Percentiles rank a stretch among this genome's conserved stretches.
Conservation (phyloP, 495 filamentous ascomycete species). For the Penicillium fimorum region DNA sequence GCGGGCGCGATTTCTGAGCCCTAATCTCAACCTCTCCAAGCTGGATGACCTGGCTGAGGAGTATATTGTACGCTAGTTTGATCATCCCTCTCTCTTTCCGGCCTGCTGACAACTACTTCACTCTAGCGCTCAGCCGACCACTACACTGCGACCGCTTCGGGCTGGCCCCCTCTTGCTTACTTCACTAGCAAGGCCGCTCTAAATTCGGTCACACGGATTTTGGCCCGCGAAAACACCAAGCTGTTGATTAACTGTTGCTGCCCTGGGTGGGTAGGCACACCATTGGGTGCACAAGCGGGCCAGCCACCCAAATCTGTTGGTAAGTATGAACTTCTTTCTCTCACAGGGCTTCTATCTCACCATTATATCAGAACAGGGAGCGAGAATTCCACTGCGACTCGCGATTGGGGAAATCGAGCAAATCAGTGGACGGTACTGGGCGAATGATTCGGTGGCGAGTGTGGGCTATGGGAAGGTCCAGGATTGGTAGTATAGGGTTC, state of each 20-base stretch:
- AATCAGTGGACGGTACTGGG: conserved; percentile 7
- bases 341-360: background rate
- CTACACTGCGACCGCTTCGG: conserved; percentile 5
- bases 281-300: conserved; percentile 4
- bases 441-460: conserved; percentile 12
- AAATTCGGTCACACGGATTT: conserved; percentile 26
- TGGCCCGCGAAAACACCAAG: conserved; percentile 24
- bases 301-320: conserved; percentile 7
- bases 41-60: background rate
- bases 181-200: conserved; percentile 31
- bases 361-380: background rate
- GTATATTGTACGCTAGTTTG: background rate
- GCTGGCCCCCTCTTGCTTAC: conserved; percentile 25
- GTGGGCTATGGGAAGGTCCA: background rate
- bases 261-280: conserved; percentile 34
- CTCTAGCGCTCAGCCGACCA: background rate
- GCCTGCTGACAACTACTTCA: background rate
- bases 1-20: conserved; percentile 3
- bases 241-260: conserved; percentile 33
- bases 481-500: conserved; percentile 1
- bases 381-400: conserved; percentile 2
- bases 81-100: background rate
- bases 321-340: background rate
- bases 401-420: conserved; percentile 1
- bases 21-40: background rate